Conservation (phyloP, 2,329 filamentous ascomycete species). For the Torrubiella hemipterigena region DNA sequence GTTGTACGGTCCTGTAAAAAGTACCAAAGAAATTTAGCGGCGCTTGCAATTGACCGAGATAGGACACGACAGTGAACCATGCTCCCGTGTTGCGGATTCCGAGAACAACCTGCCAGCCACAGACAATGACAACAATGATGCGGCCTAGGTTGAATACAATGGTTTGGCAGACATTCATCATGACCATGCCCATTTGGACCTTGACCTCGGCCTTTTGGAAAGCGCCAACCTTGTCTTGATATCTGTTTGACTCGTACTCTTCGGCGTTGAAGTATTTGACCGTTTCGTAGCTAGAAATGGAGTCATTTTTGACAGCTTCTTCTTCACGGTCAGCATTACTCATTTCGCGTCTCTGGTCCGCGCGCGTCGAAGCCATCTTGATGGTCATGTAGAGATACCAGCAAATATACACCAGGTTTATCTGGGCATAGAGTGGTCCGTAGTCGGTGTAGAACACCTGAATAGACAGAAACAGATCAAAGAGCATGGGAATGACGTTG, state of each 20-base stretch:
- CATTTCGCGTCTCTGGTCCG: constrained; percentile 84
- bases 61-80: constrained; percentile 63
- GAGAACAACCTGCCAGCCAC: constrained; percentile 63
- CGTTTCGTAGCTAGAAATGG: constrained; percentile 95
- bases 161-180: constrained; percentile 74
- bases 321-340: constrained; percentile 91
- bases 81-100: constrained; percentile 54
- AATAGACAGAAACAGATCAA: constrained; percentile 80
- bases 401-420: constrained; percentile 83
- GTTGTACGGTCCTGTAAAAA: constrained; percentile 92
- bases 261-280: constrained; percentile 88
- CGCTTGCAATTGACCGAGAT: constrained; percentile 68
- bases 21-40: constrained; percentile 84
- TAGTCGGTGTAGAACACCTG: constrained; percentile 53
- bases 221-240: constrained; percentile 54
- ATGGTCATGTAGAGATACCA: constrained; percentile 96
- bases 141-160: constrained; percentile 69
- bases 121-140: constrained; percentile 58
- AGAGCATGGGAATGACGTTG: constrained; percentile 85
- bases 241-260: constrained; percentile 64
- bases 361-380: constrained; percentile 85
- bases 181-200: constrained; percentile 63
- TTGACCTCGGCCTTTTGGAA: constrained; percentile 67
- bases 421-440: constrained; percentile 70
- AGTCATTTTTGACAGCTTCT: constrained; percentile 97